Evolutionary conservation across 306 rosid genomes (phyloP).

Genomic region (Quercus gilva): DNA sequence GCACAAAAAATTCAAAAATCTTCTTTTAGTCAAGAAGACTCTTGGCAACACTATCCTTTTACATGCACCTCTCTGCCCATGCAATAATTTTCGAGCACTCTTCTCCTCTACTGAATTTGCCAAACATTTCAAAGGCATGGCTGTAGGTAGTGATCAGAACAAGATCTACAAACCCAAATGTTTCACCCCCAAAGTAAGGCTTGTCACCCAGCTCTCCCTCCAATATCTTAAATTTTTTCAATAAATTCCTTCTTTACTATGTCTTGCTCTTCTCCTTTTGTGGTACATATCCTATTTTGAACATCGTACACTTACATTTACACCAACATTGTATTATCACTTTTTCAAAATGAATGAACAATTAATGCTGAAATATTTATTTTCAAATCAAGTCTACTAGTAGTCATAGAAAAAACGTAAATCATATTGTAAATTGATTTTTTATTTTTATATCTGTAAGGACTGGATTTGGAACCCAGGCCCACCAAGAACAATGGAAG

Average conservation of each 20-base stretch:
- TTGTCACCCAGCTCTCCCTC: slow-evolving; percentile 48
- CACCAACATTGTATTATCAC: not conserved
- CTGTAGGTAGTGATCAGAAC: slow-evolving; percentile 33
- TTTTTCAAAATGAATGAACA: not conserved
- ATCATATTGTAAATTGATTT: too few species aligned
- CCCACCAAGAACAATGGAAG: too few species aligned
- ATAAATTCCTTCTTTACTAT: slow-evolving; percentile 31
- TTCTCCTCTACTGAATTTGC: slow-evolving; percentile 27
- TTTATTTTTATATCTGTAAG: too few species aligned
- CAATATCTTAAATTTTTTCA: slow-evolving; percentile 32
- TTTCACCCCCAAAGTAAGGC: slow-evolving; percentile 45
- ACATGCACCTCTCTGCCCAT: slow-evolving; percentile 47
- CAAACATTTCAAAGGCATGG: slow-evolving; percentile 28
- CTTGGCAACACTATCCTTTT: slow-evolving; percentile 36
- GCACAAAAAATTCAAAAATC: slow-evolving; percentile 21
- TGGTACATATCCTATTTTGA: slow-evolving; percentile 15
- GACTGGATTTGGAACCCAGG: too few species aligned
- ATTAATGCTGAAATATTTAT: too few species aligned
- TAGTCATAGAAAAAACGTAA: too few species aligned
- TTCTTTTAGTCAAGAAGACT: slow-evolving; percentile 32
- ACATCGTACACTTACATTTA: slow-evolving; percentile 20
- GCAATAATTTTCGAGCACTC: slow-evolving; percentile 34
- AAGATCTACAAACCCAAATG: slow-evolving; percentile 51
- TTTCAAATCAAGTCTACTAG: too few species aligned
- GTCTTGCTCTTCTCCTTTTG: slow-evolving; percentile 26